Evolutionary conservation across 176 grass and related monocot genomes (phyloP), one percentile per base, ranked within the genome.

Genomic region (Olyra latifolia): DNA sequence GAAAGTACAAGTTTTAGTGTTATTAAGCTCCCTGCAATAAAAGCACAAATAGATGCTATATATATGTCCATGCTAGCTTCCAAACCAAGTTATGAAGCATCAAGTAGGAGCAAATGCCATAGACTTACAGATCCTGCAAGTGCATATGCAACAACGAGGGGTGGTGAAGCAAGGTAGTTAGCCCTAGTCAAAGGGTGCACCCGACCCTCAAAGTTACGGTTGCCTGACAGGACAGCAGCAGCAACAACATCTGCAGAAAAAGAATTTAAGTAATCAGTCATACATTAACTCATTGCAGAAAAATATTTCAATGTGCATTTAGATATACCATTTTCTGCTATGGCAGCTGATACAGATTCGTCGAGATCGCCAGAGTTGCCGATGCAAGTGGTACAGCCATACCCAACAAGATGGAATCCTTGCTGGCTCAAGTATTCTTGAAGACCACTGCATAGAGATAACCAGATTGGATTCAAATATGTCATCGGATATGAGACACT

Each of bases 381-480:
- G 23, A 97, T 97, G 72, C 94, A 97, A 75, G 94, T 97, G 62
- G 94, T 97, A 80, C 94, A 97, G 32, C 91, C 94, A 81, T 94
- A 97, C 16, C 94, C 94, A 62, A 97, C 94, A 83, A 94, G 71
- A 65, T 94, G 55, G 70, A 97, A 97, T 62, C 94, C 94, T 86
- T 94, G 94, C 71, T 97, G 76, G 83, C 86, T 97, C 71, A 97
- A 87, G 71, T 83, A 97, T 25, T 94, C 89, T 54, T 97, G 87
- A 69, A 97, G 91, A 54, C 94, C 94, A 75, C 94, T 97, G 70
- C 32, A 79, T 29, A 62, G 16, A 72, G 23, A 28, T 39, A 16
- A 79, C 8, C 77, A 77, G 27, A 85, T 60, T 76, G 8, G 3
- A 56, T 71, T 72, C 6, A 77, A 69, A 15, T 7, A 55, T 76